A percentile compares a stretch with the other conserved stretches of the same genome.
These are phyloP conservation scores for Cercis canadensis DNA, from an alignment of 306 rosid genomes.

Conservation along the genomic window DNA sequence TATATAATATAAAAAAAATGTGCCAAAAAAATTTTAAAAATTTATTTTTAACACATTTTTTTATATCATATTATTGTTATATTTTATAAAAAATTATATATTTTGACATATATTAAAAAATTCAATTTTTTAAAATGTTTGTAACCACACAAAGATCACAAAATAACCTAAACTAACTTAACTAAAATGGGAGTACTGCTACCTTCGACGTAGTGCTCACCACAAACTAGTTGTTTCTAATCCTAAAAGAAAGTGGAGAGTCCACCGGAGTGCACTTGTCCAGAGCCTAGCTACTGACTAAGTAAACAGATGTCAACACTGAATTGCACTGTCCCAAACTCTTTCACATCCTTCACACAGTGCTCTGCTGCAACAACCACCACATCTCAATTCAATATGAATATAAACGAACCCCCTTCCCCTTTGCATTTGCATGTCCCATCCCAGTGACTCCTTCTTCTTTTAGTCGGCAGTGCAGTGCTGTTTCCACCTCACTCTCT, in stretches of 20 bases:
- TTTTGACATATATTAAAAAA: too few relatives aligned
- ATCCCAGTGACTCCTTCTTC: constrained; percentile 20
- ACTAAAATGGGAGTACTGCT: too few relatives aligned
- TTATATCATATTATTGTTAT: too few relatives aligned
- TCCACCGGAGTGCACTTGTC: neutral
- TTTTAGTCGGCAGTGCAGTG: constrained; percentile 7
- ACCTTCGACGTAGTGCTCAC: too few relatives aligned
- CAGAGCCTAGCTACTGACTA: constrained; percentile 19
- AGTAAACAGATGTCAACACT: constrained; percentile 52
- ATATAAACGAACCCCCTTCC: too few relatives aligned
- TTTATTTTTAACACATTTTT: too few relatives aligned
- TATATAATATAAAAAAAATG: too few relatives aligned
- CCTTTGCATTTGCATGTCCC: neutral
- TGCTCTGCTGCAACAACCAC: constrained; percentile 12
- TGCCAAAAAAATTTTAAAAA: too few relatives aligned
- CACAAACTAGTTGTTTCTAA: neutral
- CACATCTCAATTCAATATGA: neutral
- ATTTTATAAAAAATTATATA: too few relatives aligned
- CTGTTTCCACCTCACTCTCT: constrained; percentile 37
- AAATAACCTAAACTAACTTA: too few relatives aligned
- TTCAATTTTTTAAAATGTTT: too few relatives aligned
- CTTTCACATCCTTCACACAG: constrained; percentile 33
- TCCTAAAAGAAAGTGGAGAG: neutral
- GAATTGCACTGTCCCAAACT: constrained; percentile 41
- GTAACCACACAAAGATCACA: too few relatives aligned